Evolutionary conservation across 73 alveolate genomes (phyloP).

Genomic region (Tetrahymena thermophila): DNA sequence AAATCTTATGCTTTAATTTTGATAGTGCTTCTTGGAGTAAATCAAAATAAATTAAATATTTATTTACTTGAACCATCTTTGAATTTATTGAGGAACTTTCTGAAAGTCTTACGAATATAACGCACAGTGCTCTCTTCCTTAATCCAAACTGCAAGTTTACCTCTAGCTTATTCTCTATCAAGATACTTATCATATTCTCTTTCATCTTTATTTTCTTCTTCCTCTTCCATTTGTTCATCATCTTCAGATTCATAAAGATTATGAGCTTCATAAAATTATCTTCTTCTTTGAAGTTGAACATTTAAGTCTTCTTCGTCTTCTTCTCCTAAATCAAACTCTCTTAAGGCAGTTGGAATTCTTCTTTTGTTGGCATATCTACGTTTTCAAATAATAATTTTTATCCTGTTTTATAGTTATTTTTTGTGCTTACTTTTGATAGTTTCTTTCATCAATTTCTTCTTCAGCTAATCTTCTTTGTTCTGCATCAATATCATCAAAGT

Average conservation of each 20-base stretch:
- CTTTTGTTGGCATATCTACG: constrained; percentile 50
- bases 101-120: constrained; percentile 81
- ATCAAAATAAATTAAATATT: background rate
- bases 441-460: constrained; percentile 69
- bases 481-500: constrained; percentile 61
- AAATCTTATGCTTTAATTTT: no score
- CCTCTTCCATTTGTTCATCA: constrained; percentile 30
- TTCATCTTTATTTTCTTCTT: constrained; percentile 29
- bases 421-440: constrained; percentile 38
- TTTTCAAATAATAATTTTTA: constrained; percentile 65
- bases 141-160: constrained; percentile 88
- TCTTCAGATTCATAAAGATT: constrained; percentile 49
- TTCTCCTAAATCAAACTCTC: constrained; percentile 51
- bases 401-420: constrained; percentile 63
- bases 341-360: constrained; percentile 31
- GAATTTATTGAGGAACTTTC: constrained; percentile 67
- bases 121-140: constrained; percentile 83
- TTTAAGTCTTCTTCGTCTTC: constrained; percentile 69
- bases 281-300: constrained; percentile 47
- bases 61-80: background rate
- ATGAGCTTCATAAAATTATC: constrained; percentile 47
- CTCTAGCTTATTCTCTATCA: constrained; percentile 89
- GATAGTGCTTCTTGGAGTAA: background rate
- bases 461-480: constrained; percentile 88
- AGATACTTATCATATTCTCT: constrained; percentile 72